Conservation (phyloP, 179 eudicot genomes). For the Amaranthus tricolor region DNA sequence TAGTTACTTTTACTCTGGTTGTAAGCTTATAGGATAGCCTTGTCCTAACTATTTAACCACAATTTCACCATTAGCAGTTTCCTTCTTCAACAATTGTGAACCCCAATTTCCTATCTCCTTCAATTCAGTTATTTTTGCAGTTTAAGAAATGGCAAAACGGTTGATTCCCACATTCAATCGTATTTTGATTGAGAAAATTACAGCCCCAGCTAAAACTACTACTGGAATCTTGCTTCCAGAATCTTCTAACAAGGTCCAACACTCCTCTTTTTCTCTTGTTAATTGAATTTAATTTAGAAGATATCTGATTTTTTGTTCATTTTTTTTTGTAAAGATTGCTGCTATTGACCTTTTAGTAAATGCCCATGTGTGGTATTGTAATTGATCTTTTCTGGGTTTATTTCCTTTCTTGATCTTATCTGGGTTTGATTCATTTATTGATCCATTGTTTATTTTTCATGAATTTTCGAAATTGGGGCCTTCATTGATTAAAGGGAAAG, state of each 20-base stretch:
- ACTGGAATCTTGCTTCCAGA: slow-evolving; percentile 56
- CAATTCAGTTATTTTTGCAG: background rate
- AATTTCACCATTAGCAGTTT: background rate
- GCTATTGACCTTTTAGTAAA: background rate
- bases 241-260: slow-evolving; percentile 37
- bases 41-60: background rate
- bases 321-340: background rate
- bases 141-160: slow-evolving; percentile 38
- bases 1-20: background rate
- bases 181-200: slow-evolving; percentile 46
- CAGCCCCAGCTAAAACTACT: slow-evolving; percentile 44
- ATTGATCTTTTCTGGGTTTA: background rate
- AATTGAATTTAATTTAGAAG: background rate
- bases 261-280: background rate
- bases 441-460: too few relatives aligned
- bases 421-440: too few relatives aligned
- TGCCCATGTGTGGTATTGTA: background rate
- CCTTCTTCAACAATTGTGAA: background rate
- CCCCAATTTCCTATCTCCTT: background rate
- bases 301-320: background rate
- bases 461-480: too few relatives aligned
- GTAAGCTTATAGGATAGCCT: background rate
- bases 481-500: too few relatives aligned
- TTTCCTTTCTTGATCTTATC: background rate
- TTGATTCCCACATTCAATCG: slow-evolving; percentile 47